Evolutionary conservation across 331 rosid genomes (phyloP).

Genomic region (Phaseolus coccineus): DNA sequence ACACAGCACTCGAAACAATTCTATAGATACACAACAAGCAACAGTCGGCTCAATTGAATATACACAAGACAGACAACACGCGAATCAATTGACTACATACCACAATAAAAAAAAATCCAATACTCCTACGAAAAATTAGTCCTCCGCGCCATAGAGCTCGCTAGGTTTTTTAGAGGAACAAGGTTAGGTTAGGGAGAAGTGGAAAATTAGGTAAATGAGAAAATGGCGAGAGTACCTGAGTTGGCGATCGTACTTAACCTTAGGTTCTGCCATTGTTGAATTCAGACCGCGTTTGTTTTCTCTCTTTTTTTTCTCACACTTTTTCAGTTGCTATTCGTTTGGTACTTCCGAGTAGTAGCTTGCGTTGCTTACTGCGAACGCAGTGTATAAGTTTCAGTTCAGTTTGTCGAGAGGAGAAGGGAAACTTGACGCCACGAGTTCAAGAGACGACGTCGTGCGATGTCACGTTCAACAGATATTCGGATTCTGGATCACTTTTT

Average conservation of each 20-base stretch:
- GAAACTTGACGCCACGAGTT: slow-evolving; percentile 11
- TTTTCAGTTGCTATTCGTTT: neutral
- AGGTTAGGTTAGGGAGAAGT: slow-evolving; percentile 8
- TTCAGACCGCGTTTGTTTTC: neutral
- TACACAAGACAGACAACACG: neutral
- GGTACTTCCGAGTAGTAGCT: neutral
- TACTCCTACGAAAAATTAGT: neutral
- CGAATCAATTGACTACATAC: neutral
- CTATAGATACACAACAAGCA: neutral
- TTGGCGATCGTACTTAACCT: slow-evolving; percentile 91
- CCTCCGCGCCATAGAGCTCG: neutral
- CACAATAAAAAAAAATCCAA: slow-evolving; percentile 9
- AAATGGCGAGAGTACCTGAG: slow-evolving; percentile 65
- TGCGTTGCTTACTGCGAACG: slow-evolving; percentile 33
- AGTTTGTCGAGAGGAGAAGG: neutral
- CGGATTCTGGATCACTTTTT: neutral
- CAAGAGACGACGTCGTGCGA: slow-evolving; percentile 28
- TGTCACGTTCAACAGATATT: neutral
- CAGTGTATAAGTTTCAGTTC: neutral
- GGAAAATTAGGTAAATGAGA: slow-evolving; percentile 31
- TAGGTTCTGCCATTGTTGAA: slow-evolving; percentile 83
- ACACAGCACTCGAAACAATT: neutral
- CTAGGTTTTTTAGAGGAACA: neutral
- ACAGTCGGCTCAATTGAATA: too few relatives aligned
- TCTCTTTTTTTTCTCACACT: neutral